Base-by-base conservation (phyloP, 208 protist species). In the Trypanosoma grayi region DNA sequence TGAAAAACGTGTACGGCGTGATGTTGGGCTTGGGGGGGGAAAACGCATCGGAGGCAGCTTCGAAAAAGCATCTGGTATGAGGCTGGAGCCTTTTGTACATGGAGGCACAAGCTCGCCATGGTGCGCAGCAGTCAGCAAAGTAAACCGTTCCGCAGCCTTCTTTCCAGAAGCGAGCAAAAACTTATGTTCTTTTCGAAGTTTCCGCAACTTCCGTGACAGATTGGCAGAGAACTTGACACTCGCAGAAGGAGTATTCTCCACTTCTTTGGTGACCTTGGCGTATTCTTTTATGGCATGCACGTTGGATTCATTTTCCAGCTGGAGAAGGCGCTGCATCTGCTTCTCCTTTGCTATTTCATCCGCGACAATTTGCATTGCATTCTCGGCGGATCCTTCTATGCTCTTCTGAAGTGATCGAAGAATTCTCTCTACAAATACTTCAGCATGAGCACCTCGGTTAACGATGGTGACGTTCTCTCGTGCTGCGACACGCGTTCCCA, bases 301-400 rank as follows among this genome's bases (percentile, higher is more conserved):
- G 24, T 66, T 68, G 2, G 51, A 36, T 46, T 71, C 70, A 58
- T 72, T 72, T 46, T 89, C 83, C 39, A 93, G 66, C 47, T 93
- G 89, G 18, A 95, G 77, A 41, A 95, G 73, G 14, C 89, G 83
- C 57, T 95, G 89, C 83, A 95, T 95, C 57, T 95, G 89, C 59
- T 85, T 87, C 54, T 93, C 85, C 61, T 95, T 95, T 0, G 89
- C 89, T 30, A 87, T 82, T 48, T 92, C 85, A 65, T 95, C 89
- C 0, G 89, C 85, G n/a, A 92, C 89, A 20, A 95, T 71, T 54
- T 93, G 89, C 79, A 95, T 92, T 16, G 83, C 89, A 61, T 93
- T 87, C 62, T 95, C 89, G 1, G 85, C 85, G 8, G 74, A 78
- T 20, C 70, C 54, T 31, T 83, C 75, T 44, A 91, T 70, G 4